These are phyloP conservation scores for Nasturtium officinale DNA, from an alignment of 345 rosid species.

Conservation along the genomic window DNA sequence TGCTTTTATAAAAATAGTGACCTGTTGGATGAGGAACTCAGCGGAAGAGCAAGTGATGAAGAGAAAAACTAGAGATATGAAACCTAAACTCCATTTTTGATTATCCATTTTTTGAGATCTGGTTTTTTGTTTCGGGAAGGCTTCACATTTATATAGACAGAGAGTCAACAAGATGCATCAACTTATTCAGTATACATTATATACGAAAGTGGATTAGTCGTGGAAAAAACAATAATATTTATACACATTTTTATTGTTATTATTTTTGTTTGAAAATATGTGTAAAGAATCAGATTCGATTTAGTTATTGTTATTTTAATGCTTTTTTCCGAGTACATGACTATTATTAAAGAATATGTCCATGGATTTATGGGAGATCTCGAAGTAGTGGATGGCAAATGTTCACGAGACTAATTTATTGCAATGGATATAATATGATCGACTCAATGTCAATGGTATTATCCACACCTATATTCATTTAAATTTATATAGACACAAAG, in stretches of 20 bases:
- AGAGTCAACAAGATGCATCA: neutral
- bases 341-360: neutral
- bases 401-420: neutral
- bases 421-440: too few relatives aligned
- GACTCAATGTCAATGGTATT: neutral
- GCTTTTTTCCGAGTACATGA: neutral
- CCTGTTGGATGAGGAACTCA: conserved; percentile 34
- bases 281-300: neutral
- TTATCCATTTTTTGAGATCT: conserved; percentile 17
- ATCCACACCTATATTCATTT: neutral
- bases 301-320: neutral
- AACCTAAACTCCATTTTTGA: conserved; percentile 17
- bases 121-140: neutral
- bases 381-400: neutral
- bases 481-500: neutral
- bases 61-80: conserved; percentile 24
- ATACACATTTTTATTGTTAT: neutral
- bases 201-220: neutral
- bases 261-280: neutral
- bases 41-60: conserved; percentile 36
- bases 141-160: neutral
- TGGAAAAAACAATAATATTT: neutral
- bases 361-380: neutral
- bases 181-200: neutral
- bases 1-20: neutral